Conservation (phyloP, 208 protist species). For the Leishmania tarentolae region DNA sequence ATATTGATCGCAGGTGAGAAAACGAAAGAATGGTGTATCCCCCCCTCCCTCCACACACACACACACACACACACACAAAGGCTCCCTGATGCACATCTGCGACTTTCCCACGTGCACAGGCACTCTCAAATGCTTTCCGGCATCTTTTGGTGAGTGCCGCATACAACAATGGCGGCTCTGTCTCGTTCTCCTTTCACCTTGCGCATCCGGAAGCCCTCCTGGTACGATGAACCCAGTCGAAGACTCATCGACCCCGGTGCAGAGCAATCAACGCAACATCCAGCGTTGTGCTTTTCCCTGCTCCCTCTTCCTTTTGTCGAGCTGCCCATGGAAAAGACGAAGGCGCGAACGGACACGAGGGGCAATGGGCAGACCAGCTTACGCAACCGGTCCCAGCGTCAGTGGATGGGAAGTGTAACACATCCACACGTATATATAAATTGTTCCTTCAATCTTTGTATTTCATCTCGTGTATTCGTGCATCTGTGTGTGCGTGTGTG, state of each 20-base stretch:
- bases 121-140: neutral
- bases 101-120: neutral
- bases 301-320: neutral
- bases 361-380: neutral
- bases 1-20: neutral
- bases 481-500: neutral
- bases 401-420: neutral
- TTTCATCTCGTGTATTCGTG: neutral
- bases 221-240: neutral
- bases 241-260: neutral
- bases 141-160: neutral
- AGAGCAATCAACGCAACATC: neutral
- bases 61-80: neutral
- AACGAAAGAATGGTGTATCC: neutral
- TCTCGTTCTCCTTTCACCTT: neutral
- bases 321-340: neutral
- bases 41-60: too few species aligned
- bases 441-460: neutral
- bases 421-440: neutral
- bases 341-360: neutral
- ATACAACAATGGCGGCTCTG: neutral
- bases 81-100: neutral
- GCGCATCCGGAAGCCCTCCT: neutral
- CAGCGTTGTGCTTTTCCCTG: neutral
- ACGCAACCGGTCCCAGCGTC: neutral